Evolutionary conservation across 305 asterid species (phyloP).

Genomic region (Nicotiana rustica): DNA sequence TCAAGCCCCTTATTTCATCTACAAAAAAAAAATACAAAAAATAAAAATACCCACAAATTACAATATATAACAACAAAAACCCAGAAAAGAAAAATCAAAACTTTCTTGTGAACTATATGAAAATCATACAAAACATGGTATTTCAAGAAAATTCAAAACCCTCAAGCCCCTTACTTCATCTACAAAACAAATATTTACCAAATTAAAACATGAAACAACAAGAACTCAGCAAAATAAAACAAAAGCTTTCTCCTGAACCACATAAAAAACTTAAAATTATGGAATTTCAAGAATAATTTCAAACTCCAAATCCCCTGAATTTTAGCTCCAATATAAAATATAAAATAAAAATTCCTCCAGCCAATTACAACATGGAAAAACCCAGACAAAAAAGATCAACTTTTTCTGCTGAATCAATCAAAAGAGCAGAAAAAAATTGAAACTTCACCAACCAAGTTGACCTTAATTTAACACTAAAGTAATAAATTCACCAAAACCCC

Average conservation of each 20-base stretch:
- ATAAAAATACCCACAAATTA: constrained; percentile 23
- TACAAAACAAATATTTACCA: constrained; percentile 25
- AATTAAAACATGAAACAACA: neutral
- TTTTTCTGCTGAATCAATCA: constrained; percentile 45
- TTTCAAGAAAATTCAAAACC: constrained; percentile 15
- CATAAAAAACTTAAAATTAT: neutral
- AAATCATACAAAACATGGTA: neutral
- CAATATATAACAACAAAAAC: neutral
- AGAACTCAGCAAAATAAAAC: neutral
- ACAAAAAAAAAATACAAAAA: constrained; percentile 1
- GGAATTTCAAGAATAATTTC: constrained; percentile 16
- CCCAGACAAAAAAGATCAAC: constrained; percentile 43
- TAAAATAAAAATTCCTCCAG: constrained; percentile 41
- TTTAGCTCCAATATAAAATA: constrained; percentile 11
- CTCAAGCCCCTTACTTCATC: constrained; percentile 26
- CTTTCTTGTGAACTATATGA: constrained; percentile 32
- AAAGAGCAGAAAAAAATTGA: constrained; percentile 33
- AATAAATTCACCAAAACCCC: neutral
- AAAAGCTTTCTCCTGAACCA: constrained; percentile 33
- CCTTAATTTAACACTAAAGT: neutral
- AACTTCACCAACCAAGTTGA: constrained; percentile 40
- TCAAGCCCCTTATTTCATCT: constrained; percentile 21
- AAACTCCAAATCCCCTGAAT: constrained; percentile 27
- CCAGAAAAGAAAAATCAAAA: constrained; percentile 12
- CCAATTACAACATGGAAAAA: constrained; percentile 43